phyloP scores from a whole-genome alignment of 2,329 filamentous ascomycete genomes.

The Cladosporium cucumerinum region DNA sequence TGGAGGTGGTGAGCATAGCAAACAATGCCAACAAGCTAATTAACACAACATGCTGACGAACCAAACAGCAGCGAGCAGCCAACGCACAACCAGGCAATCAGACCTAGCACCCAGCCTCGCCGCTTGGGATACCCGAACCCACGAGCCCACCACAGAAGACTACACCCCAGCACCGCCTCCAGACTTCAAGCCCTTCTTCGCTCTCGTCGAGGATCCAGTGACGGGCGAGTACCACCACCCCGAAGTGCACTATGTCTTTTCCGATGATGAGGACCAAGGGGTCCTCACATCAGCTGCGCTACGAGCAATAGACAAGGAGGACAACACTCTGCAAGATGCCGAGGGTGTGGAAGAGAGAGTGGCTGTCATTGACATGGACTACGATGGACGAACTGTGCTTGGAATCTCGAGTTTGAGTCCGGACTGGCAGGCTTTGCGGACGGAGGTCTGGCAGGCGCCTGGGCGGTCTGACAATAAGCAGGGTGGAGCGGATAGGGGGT shows the following conservation, averaged over 20 bases:
- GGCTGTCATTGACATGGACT: slow-evolving; percentile 53
- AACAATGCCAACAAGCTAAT: neutral
- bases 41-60: neutral
- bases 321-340: slow-evolving; percentile 22
- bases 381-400: slow-evolving; percentile 53
- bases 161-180: neutral
- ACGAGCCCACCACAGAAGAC: neutral
- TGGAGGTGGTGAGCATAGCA: slow-evolving; percentile 10
- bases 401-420: slow-evolving; percentile 69
- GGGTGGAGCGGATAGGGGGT: slow-evolving; percentile 37
- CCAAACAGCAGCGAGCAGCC: neutral
- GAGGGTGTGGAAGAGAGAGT: slow-evolving; percentile 48
- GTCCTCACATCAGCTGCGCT: slow-evolving; percentile 65
- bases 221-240: slow-evolving; percentile 76
- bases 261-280: slow-evolving; percentile 72
- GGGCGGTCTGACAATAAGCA: slow-evolving; percentile 45
- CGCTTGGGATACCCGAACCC: slow-evolving; percentile 15
- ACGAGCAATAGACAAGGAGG: slow-evolving; percentile 50
- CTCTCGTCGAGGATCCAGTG: slow-evolving; percentile 73
- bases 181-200: slow-evolving; percentile 78
- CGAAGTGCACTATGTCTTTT: slow-evolving; percentile 86
- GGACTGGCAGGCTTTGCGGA: slow-evolving; percentile 65
- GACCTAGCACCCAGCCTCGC: slow-evolving; percentile 13
- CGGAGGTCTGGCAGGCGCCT: slow-evolving; percentile 56
- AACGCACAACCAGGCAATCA: slow-evolving; percentile 13